phyloP scores from a whole-genome alignment of 495 filamentous ascomycete genomes.

The Aspergillus ostianus region DNA sequence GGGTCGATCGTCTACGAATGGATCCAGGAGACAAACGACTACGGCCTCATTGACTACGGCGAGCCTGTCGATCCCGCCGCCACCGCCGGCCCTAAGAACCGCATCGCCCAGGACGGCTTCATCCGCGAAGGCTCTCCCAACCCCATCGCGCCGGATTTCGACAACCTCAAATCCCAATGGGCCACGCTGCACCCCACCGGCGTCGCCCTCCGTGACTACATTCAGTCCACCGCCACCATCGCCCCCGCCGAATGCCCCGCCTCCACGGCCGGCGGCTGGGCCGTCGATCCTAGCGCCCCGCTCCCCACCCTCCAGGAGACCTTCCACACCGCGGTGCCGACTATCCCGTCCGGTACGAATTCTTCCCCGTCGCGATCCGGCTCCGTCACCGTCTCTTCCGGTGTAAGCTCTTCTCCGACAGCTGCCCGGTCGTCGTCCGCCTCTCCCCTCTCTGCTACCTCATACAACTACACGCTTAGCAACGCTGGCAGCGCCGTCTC shows the following conservation, averaged over 20 bases:
- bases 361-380: too few relatives aligned
- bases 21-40: constrained; percentile 83
- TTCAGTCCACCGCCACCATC: constrained; percentile 55
- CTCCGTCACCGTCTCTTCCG: constrained; percentile 4
- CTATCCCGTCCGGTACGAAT: not conserved
- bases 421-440: not conserved
- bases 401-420: not conserved
- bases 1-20: constrained; percentile 88
- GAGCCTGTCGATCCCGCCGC: constrained; percentile 33
- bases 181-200: constrained; percentile 67
- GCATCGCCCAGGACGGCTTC: constrained; percentile 59
- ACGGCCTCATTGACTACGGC: constrained; percentile 81
- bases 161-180: constrained; percentile 76
- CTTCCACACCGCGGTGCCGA: constrained; percentile 15
- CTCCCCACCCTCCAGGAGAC: constrained; percentile 64
- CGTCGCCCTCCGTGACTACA: constrained; percentile 62
- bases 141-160: constrained; percentile 72
- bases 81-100: constrained; percentile 24
- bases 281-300: constrained; percentile 62
- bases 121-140: constrained; percentile 69
- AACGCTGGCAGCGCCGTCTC: not conserved
- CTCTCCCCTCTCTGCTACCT: not conserved
- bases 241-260: constrained; percentile 62
- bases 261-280: constrained; percentile 68
- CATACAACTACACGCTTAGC: not conserved